These are phyloP conservation scores for Xylaria intraflava DNA, from an alignment of 495 filamentous ascomycete species.

Conservation along the genomic window DNA sequence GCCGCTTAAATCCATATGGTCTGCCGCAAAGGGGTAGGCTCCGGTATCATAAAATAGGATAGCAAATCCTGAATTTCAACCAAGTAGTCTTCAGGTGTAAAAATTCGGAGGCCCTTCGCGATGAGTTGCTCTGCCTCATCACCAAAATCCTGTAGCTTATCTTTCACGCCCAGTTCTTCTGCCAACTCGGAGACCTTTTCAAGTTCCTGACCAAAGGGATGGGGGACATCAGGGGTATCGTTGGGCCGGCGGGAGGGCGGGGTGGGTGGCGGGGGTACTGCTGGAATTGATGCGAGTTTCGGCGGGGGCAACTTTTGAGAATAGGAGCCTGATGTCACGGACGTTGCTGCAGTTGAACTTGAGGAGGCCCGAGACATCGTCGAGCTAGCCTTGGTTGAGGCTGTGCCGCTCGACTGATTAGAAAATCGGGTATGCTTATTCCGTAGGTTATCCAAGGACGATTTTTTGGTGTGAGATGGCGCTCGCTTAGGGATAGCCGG, in stretches of 20 bases:
- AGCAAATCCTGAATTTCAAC: slow-evolving; percentile 70
- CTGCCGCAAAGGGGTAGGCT: slow-evolving; percentile 12
- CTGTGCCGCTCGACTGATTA: slow-evolving; percentile 37
- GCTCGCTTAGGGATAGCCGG: slow-evolving; percentile 68
- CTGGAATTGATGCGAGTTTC: slow-evolving; percentile 20
- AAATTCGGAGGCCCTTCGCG: slow-evolving; percentile 62
- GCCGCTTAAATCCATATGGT: slow-evolving; percentile 25
- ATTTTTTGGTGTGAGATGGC: slow-evolving; percentile 75
- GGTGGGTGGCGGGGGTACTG: slow-evolving; percentile 27
- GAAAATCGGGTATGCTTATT: slow-evolving; percentile 55
- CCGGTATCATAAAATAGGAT: slow-evolving; percentile 30
- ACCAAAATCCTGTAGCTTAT: slow-evolving; percentile 56
- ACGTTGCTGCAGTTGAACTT: slow-evolving; percentile 39
- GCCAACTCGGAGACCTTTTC: slow-evolving; percentile 73
- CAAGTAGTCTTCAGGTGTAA: slow-evolving; percentile 76
- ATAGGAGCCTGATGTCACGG: slow-evolving; percentile 27
- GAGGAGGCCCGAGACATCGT: slow-evolving; percentile 43
- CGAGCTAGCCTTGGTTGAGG: slow-evolving; percentile 41
- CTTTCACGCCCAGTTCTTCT: slow-evolving; percentile 71
- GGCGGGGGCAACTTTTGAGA: slow-evolving; percentile 32
- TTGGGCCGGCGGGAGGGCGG: slow-evolving; percentile 21
- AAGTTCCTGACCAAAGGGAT: slow-evolving; percentile 68
- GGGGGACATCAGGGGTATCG: slow-evolving; percentile 24
- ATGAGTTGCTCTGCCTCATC: slow-evolving; percentile 63
- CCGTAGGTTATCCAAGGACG: slow-evolving; percentile 44